Base-by-base conservation (phyloP, 208 protist species). In the Acanthamoeba triangularis region DNA sequence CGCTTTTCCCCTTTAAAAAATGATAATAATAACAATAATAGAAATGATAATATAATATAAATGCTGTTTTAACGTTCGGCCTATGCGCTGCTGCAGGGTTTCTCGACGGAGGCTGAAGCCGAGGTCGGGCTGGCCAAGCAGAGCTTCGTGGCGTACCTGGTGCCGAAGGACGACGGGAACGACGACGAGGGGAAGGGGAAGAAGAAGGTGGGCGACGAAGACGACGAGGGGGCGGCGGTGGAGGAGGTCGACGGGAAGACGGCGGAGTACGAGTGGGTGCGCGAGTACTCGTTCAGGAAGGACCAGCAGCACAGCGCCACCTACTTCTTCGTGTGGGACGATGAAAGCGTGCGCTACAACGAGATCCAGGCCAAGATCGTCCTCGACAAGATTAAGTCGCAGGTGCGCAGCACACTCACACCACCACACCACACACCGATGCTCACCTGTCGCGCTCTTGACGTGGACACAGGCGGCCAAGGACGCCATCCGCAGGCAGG, bases 41-140 rank as follows among this genome's bases (percentile, higher is more conserved):
- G n/a, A n/a, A n/a, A n/a, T n/a, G n/a, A n/a, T n/a, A n/a, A n/a
- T n/a, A n/a, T n/a, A 41, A 37, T n/a, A n/a, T 76, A 20, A 41
- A n/a, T 41, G 7, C 78, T 87, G 28, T 47, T 67, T 85, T 23
- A 74, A 80, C 13, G n/a, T 52, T n/a, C 23, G 41, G 28, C 72
- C 80, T 18, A 14, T 30, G 44, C 20, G 28, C 95, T 5, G 35
- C 35, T 28, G 13, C 47, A 95, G 59, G 95, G 91, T 67, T 95
- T 95, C 44, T 88, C 91, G 30, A 94, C 82, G 47, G 95, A 96
- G 93, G 94, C 91, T 54, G 95, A 94, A 67, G 80, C n/a, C 33
- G 92, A 93, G 10, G 88, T 91, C 94, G 94, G 95, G 49, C 90
- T 78, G 54, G 80, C 82, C 41, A 96, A 93, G 80, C 94, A 94